Evolutionary conservation across 208 protist species (phyloP), one percentile per base, ranked within the genome.

Genomic region (Leishmania turanica): DNA sequence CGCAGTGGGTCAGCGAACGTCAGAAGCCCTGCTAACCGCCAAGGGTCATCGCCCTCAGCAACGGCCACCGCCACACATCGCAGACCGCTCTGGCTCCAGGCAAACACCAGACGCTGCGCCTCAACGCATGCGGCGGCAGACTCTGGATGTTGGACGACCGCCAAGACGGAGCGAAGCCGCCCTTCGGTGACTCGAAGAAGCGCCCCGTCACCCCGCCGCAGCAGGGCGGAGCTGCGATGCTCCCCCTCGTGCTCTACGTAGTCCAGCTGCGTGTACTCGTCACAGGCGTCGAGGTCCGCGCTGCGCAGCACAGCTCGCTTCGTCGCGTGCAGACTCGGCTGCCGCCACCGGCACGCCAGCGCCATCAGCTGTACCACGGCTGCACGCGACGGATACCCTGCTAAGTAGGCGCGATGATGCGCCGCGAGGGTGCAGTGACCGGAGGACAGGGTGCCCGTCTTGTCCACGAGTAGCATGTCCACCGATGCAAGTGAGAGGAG

Each of bases 391-490:
- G 88, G 79, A 78, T 90, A 88, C 15, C 80, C 79, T 24, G 77
- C 65, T 17, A 77, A 80, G 75, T 89, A 92, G 54, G 81, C 78
- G 71, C 83, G 83, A 66, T 82, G 90, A 34, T 84, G 40, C 64
- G 87, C 77, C 53, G 87, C 80, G 37, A 97, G 80, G 45, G 84
- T 88, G 77, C 96, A 90, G 80, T 94, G 86, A 77, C 98, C 98
- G 34, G 93, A 82, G 31, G 96, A 98, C 51, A 99, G 84, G 11
- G 97, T 99, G 42, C 96, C 97, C 2, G 96, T 98, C 84, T 98
- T 99, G 85, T 99, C 97, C 42, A 91, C 95, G 81, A 95, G 98
- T 24, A 83, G 53, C 49, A 49, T 49, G 60, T 86, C 78, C 7
- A 76, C 66, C 56, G 79, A 77, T 71, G 85, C 97, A 88, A 96